A percentile compares a stretch with the other conserved stretches of the same genome.
Conservation (phyloP, 768 basidiomycete genomes). For the Piloderma croceum region DNA sequence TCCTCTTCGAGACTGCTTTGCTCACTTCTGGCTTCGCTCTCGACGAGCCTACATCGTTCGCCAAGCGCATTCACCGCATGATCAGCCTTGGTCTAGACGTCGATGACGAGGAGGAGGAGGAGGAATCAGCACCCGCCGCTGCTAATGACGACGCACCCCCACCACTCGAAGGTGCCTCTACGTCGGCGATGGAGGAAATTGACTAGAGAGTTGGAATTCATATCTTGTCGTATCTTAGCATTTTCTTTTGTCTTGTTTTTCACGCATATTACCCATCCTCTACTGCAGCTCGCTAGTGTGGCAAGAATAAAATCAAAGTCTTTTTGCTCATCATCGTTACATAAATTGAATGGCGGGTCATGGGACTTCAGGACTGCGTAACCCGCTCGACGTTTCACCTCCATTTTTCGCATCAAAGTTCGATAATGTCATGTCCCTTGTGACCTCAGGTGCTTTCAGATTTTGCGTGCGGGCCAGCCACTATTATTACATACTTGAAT, state of each 20-base stretch:
- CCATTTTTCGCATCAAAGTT: no score
- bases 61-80: conserved; percentile 96
- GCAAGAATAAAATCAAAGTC: no score
- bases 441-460: no score
- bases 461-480: no score
- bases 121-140: conserved; percentile 40
- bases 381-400: no score
- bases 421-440: no score
- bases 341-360: no score
- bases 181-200: conserved; percentile 97
- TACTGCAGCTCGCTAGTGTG: no score
- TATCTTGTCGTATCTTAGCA: conserved; percentile 21
- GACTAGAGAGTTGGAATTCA: conserved; percentile 44
- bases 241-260: conserved; percentile 18
- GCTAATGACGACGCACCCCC: conserved; percentile 45
- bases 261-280: conserved; percentile 13
- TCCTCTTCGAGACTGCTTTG: conserved; percentile 95
- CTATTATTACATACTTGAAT: no score
- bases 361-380: no score
- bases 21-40: conserved; percentile 94
- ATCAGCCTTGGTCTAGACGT: conserved; percentile 77
- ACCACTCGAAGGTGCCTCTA: conserved; percentile 52
- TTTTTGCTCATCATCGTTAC: no score
- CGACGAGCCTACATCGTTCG: conserved; percentile 91
- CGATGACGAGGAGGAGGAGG: conserved; percentile 80